Evolutionary conservation across 257 asterid genomes (phyloP), one percentile per base, ranked within the genome.

Genomic region (Solanum etuberosum): DNA sequence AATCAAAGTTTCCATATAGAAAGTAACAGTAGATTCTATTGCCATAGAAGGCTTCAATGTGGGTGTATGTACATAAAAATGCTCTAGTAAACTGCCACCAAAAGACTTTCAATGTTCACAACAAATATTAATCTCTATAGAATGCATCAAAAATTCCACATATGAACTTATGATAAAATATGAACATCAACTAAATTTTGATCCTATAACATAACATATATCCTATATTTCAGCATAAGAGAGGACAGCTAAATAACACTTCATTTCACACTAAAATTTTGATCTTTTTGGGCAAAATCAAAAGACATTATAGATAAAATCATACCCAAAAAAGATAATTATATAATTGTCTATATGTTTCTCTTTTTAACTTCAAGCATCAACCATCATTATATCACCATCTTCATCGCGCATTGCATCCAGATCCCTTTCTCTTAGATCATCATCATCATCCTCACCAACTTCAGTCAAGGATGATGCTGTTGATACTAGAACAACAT

Each of bases 371-470:
- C 38, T 40, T 90, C 89, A 89, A 4, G 93, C 94, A 85, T 93
- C 94, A 21, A 85, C 51, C 94, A 93, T 93, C 91, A 92, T 51
- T 65, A 90, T 92, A 88, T 92, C 96, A 7, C 94, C 96, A 86
- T 93, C 96, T 86, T 89, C 96, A 88, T 92, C 96, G 14, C 70
- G 92, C 93, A 87, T 93, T 51, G 84, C 87, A 27, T 90, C 93
- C 42, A 87, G 4, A 65, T 46, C 86, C 85, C 63, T 63, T 29
- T 80, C 88, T 32, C 78, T 89, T 59, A 40, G 25, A 13, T 51
- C 88, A 78, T 74, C 89, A 37, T 59, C 88, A 54, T 40, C 83
- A 57, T 42, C 77, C 7, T 46, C 84, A 29, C 61, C 43, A 23
- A 46, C 57, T 12, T 37, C 43, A 27, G 68, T 23, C 23, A 71